A percentile compares a stretch with the other conserved stretches of the same genome.
phyloP scores from a whole-genome alignment of 2,329 filamentous ascomycete species.

The Xylariaceae sp. region DNA sequence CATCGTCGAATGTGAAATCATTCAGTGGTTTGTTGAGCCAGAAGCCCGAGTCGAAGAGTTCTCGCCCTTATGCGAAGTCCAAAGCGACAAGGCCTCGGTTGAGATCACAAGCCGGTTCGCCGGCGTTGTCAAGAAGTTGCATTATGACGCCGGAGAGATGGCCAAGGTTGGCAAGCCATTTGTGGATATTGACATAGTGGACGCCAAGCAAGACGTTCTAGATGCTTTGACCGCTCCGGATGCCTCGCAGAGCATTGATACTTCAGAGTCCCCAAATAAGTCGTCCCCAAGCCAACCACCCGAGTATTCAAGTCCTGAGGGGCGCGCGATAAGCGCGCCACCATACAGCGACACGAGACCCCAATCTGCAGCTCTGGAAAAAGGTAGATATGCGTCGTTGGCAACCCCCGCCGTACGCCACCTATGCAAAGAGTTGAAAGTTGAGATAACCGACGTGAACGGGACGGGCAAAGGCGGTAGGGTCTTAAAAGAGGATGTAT shows the following conservation, averaged over 20 bases:
- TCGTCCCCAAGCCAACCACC: slow-evolving; percentile 22
- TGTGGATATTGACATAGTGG: slow-evolving; percentile 90
- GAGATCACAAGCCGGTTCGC: slow-evolving; percentile 95
- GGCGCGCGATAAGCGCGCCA: slow-evolving; percentile 10
- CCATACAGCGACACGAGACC: slow-evolving; percentile 9
- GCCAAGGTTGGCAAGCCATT: slow-evolving; percentile 91
- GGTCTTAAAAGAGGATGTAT: slow-evolving; percentile 88
- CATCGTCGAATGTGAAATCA: slow-evolving; percentile 97
- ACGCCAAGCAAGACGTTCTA: slow-evolving; percentile 59
- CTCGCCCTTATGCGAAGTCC: slow-evolving; percentile 94
- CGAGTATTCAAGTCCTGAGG: slow-evolving; percentile 10
- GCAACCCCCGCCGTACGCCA: slow-evolving; percentile 92
- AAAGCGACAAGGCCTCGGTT: slow-evolving; percentile 88
- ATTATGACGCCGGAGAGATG: slow-evolving; percentile 95
- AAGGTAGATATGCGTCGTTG: slow-evolving; percentile 64
- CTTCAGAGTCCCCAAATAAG: slow-evolving; percentile 25
- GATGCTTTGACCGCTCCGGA: slow-evolving; percentile 36
- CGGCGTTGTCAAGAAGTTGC: slow-evolving; percentile 90
- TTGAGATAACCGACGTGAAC: slow-evolving; percentile 71
- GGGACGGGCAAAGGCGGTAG: slow-evolving; percentile 89
- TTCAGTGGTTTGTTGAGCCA: slow-evolving; percentile 98
- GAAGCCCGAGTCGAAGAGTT: slow-evolving; percentile 96
- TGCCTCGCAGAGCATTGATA: slow-evolving; percentile 26
- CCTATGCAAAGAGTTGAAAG: slow-evolving; percentile 69
- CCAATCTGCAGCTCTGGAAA: slow-evolving; percentile 31